phyloP scores from a whole-genome alignment of 23 red algal genomes.

The Gracilariopsis chorda region DNA sequence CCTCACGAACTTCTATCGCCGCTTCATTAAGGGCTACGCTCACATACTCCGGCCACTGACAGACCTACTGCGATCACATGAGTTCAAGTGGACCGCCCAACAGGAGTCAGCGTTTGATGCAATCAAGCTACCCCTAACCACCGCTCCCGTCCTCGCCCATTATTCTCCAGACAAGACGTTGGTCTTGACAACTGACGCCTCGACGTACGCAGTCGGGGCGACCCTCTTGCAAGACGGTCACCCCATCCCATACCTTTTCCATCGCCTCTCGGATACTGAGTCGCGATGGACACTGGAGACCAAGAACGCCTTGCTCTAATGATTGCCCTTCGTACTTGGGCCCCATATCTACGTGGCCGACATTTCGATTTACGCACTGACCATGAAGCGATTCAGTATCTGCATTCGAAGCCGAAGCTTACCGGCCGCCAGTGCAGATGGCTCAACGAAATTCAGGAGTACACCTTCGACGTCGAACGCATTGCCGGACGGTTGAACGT shows the following conservation, averaged over 20 bases:
- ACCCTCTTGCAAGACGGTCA: neutral
- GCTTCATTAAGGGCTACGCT: neutral
- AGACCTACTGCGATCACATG: too few relatives aligned
- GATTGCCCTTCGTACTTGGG: neutral
- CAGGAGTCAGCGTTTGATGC: too few relatives aligned
- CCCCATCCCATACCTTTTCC: neutral
- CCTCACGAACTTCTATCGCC: neutral
- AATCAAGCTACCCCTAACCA: neutral
- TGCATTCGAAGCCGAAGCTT: slow-evolving; percentile 13
- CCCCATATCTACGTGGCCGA: neutral
- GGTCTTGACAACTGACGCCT: neutral
- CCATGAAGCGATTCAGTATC: slow-evolving; percentile 21
- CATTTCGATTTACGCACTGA: neutral
- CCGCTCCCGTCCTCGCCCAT: neutral
- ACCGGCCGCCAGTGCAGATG: neutral
- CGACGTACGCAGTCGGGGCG: slow-evolving; percentile 13
- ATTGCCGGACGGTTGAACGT: neutral
- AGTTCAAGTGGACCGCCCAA: too few relatives aligned
- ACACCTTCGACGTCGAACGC: neutral
- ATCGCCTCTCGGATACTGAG: neutral
- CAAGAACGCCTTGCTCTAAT: neutral
- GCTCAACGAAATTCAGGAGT: slow-evolving; percentile 2
- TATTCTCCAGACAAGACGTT: neutral
- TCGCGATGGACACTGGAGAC: neutral
- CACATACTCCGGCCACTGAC: neutral